Base-by-base conservation (phyloP, 1,139 yeast species). In the Taphrina deformans region DNA sequence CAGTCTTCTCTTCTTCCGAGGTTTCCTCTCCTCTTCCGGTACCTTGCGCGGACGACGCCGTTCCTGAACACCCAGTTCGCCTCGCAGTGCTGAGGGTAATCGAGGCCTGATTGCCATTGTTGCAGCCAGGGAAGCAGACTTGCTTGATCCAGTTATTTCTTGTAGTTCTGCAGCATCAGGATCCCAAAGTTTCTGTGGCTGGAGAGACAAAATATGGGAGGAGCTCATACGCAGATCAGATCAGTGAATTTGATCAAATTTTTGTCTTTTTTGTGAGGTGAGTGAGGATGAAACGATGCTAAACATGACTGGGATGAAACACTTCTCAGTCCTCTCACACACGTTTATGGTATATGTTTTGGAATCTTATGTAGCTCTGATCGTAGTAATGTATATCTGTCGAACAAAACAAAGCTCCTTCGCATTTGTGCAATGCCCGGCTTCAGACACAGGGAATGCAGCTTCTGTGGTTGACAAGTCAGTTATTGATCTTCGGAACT, bases 61-160 rank as follows among this genome's bases (percentile, higher is more conserved):
- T 4, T 33, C 27, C 55, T 50, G 40, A 23, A 65, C 50, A 24
- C 59, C 65, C 1, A 61, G 45, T 40, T 61, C 65, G 21, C 38
- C 44, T 12, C 51, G 52, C 46, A 61, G 18, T 7, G 53, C 65
- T 14, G 26, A 26, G 2, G 65, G 65, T 21, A 61, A 41, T 7
- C 50, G 46, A 7, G 55, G 56, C 41, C 51, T 48, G 51, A 55
- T 29, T 12, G 50, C 29, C 61, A 41, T 41, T 31, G 10, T 5
- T 14, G 33, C 27, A 2, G 14, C 27, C 38, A 7, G 24, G 40
- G 3, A 33, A n/a, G n/a, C n/a, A n/a, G n/a, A n/a, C n/a, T n/a
- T n/a, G n/a, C n/a, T n/a, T n/a, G n/a, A n/a, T n/a, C n/a, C n/a
- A n/a, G n/a, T n/a, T n/a, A n/a, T 51, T 44, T 5, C 27, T 51